phyloP scores from a whole-genome alignment of 2,329 filamentous ascomycete genomes.

The Plenodomus biglobosus region DNA sequence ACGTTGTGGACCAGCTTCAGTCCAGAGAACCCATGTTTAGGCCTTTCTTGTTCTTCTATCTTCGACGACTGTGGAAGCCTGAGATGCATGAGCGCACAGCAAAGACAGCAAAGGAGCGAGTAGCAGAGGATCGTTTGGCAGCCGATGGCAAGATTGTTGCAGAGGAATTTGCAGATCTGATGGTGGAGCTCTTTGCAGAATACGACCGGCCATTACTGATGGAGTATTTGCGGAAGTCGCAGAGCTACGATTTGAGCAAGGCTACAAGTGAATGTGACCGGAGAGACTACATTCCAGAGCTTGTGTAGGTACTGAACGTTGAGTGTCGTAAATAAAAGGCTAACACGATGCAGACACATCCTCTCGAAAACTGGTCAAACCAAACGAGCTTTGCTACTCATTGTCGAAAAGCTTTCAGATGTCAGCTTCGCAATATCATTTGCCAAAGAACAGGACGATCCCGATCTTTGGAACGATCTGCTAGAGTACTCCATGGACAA shows the following conservation, averaged over 20 bases:
- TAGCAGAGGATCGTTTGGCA: constrained; percentile 48
- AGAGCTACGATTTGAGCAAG: constrained; percentile 83
- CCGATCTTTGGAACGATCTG: constrained; percentile 91
- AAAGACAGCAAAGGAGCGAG: constrained; percentile 44
- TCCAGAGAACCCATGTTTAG: constrained; percentile 52
- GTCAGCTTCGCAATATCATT: constrained; percentile 93
- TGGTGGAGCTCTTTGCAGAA: constrained; percentile 80
- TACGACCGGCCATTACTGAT: constrained; percentile 81
- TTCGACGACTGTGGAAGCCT: constrained; percentile 81
- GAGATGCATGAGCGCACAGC: constrained; percentile 57
- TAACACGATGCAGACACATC: constrained; percentile 60
- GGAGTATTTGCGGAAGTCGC: constrained; percentile 82
- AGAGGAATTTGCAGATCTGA: constrained; percentile 83
- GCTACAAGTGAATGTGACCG: constrained; percentile 77
- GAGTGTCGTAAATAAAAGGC: not conserved
- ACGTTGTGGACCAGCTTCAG: constrained; percentile 77
- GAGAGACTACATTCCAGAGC: constrained; percentile 79
- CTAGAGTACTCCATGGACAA: constrained; percentile 98
- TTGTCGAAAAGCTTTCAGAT: constrained; percentile 89
- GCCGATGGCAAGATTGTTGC: constrained; percentile 69
- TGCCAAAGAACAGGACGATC: constrained; percentile 88
- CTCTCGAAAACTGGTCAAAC: constrained; percentile 94
- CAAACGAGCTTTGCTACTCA: constrained; percentile 86
- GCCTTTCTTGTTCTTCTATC: constrained; percentile 88
- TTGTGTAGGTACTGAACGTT: constrained; percentile 61